Base-by-base conservation (phyloP, 495 filamentous ascomycete genomes). In the Penicillium herquei region DNA sequence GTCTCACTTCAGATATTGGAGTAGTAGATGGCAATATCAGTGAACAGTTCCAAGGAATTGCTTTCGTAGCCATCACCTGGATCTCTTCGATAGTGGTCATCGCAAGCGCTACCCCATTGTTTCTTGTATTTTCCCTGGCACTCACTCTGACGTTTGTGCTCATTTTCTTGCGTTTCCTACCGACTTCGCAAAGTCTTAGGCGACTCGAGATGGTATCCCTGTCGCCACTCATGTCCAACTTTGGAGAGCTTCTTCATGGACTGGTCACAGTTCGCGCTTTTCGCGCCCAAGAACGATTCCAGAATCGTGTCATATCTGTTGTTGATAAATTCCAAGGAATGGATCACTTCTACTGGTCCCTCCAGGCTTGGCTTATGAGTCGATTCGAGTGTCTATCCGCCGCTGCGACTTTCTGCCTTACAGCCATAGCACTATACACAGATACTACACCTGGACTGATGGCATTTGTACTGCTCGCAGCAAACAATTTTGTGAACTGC, bases 331-430 rank as follows among this genome's bases (percentile, higher is more conserved):
- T 95, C 68, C 90, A 93, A 68, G 91, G 89, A 58, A 92, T 92
- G 87, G 90, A 95, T 63, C 90, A 95, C 68, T 91, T 95, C 71
- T 95, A 92, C 72, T 95, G 90, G 90, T 87, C 82, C 45, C 75
- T 93, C 7, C 89, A 93, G 61, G 80, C 83, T 26, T 95, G 90
- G 90, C 76, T 95, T 7, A 84, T 82, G 63, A 90, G 85, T 61
- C 87, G 90, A 32, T 93, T 90, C 58, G 87, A 90, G 64, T 64
- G 75, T 39, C 69, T 93, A 11, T 89, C 88, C 1, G 87, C 85
- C 0, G 57, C 78, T 16, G 88, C 89, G 10, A 90, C 87, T 0
- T 90, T 92, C 53, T 64, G 81, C 3, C 69, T 95, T 26, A 89
- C 88, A 1, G 70, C 83, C 21, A 71, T 92, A 11, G 89, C 89